Conservation (phyloP, 257 asterid species). For the Solanum pinnatisectum region DNA sequence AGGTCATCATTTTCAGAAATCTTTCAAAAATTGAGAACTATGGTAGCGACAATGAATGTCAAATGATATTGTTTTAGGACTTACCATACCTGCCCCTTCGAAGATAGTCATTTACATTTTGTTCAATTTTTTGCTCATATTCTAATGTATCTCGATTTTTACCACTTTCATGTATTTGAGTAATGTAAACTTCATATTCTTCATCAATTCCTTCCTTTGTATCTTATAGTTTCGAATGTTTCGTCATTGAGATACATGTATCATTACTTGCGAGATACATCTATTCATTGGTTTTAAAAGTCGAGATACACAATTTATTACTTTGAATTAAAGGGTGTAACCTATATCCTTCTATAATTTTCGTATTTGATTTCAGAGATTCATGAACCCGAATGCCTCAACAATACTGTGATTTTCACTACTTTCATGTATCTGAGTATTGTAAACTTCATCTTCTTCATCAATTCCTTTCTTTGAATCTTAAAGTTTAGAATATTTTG, state of each 20-base stretch:
- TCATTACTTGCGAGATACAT: no score
- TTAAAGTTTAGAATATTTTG: neutral
- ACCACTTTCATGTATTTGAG: neutral
- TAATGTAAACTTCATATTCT: neutral
- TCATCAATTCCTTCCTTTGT: neutral
- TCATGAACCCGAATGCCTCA: neutral
- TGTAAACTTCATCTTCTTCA: neutral
- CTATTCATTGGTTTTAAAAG: neutral
- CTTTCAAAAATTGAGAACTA: conserved; percentile 77
- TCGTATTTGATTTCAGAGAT: neutral
- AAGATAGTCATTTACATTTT: neutral
- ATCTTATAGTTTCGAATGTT: neutral
- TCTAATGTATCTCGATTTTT: neutral
- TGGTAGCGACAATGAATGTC: conserved; percentile 93
- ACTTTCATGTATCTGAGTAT: neutral
- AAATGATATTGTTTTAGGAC: conserved; percentile 30
- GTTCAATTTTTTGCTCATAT: neutral
- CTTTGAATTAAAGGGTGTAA: neutral
- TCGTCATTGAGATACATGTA: neutral
- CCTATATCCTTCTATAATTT: no score
- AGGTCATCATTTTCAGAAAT: conserved; percentile 87
- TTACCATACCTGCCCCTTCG: neutral
- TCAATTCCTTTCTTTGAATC: neutral
- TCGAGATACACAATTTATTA: neutral
- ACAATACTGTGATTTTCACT: neutral